Evolutionary conservation across 352 stramenopile species (phyloP), one percentile per base, ranked within the genome.

Genomic region (Phytophthora parvispora): DNA sequence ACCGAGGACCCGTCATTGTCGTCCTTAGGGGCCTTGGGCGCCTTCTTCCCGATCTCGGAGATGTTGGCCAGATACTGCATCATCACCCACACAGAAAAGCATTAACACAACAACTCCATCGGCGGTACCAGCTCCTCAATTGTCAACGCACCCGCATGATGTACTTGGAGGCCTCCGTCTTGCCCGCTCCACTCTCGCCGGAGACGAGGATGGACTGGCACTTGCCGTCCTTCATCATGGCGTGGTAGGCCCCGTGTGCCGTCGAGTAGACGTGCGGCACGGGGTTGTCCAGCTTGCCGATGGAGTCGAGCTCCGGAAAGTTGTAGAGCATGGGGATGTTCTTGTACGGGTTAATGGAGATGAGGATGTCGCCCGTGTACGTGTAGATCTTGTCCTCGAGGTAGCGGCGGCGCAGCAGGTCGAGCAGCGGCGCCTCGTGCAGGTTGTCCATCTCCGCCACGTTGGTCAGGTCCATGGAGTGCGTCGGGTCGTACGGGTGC

Each of bases 341-440:
- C 86, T 98, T 98, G 90, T 99, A 99, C 56, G 96, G 96, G 75
- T 99, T 99, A 63, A 99, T 97, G 36, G 93, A 98, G 79, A 99
- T 99, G 40, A 99, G 77, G 20, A 99, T 97, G 60, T 99, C 95
- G 27, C 94, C 93, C 36, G 93, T 98, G 67, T 97, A 98, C 34
- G 96, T 99, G 68, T 99, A 99, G 72, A 99, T 99, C 65, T 90
- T 84, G 70, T 98, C 92, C 28, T 97, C 86, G 8, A 88, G 91
- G 69, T 98, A 98, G 18, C 93, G 83, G 15, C 91, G 73, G 18
- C 92, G 86, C 50, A 98, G 73, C 42, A 97, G 66, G 61, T 98
- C 91, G 6, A 98, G 81, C 64, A 98, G 79, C 42, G 93, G 93
- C 64, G 92, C 93, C 70, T 98, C 87, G 64, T 98, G 93, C 56